Evolutionary conservation across 2,329 filamentous ascomycete species (phyloP), one percentile per base, ranked within the genome.

Genomic region (Cytospora chrysosperma): DNA sequence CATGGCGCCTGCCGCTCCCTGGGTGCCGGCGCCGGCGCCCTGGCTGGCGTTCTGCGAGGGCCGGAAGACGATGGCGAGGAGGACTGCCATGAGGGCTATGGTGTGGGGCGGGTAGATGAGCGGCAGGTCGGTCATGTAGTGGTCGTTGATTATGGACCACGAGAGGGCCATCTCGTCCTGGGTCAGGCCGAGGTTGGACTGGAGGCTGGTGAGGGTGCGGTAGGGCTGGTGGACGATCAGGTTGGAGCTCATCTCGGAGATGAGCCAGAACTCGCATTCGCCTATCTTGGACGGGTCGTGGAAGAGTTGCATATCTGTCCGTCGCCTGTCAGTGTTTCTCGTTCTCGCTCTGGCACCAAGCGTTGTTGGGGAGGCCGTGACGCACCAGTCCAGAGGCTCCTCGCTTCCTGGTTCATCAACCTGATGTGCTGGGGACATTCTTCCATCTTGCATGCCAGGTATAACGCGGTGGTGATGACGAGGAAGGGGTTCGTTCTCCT

Each of bases 391-490:
- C 92, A 97, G 65, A 96, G 83, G 63, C 89, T 86, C 37, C 92
- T 88, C 4, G 93, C 92, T 75, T 99, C 95, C 54, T 87, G 89
- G 13, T 95, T 88, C 64, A 99, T 89, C 67, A 96, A 85, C 32
- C 95, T 87, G 71, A 99, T 98, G 75, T 99, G 95, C 75, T 98
- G 94, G 3, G 95, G 95, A 57, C 89, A 93, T 76, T 99, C 95
- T 75, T 99, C 95, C 87, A 96, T 97, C 78, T 99, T 99, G 79
- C 93, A 97, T 24, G 95, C 93, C 40, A 99, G 82, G 75, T 99
- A 99, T 65, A 98, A 84, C 6, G 94, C 91, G 1, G 95, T 98
- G n/a, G 93, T 89, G 68, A 97, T 85, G 64, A 98, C 87, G 40
- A 98, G 87, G 73, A 96, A 97, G 4, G 94, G 93, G 71, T 98